These are phyloP conservation scores for Gracilariopsis chorda DNA, from an alignment of 23 red algal genomes.

Conservation along the genomic window DNA sequence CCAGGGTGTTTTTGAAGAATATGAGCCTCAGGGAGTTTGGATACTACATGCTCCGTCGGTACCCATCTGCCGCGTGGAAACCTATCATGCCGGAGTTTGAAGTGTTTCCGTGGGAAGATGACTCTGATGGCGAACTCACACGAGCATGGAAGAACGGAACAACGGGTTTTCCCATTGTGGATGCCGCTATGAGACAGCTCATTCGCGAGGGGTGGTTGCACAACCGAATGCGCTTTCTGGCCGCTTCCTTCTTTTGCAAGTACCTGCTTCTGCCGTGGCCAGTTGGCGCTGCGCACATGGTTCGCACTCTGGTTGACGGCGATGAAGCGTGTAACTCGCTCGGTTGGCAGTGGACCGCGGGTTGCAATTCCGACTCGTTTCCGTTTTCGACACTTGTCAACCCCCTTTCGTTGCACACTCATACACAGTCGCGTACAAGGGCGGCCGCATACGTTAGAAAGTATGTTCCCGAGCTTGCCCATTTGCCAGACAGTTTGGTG, in stretches of 20 bases:
- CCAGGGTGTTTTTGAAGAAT: conserved; percentile 88
- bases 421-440: conserved; percentile 40
- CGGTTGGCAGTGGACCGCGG: conserved; percentile 93
- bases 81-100: conserved; percentile 86
- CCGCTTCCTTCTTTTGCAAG: conserved; percentile 89
- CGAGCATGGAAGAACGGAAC: conserved; percentile 63
- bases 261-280: conserved; percentile 95
- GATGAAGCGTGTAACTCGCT: conserved; percentile 87
- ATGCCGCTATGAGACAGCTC: conserved; percentile 97
- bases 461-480: conserved; percentile 82
- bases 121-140: conserved; percentile 23
- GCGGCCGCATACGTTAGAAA: conserved; percentile 71
- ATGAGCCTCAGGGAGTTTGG: conserved; percentile 92
- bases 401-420: conserved; percentile 46
- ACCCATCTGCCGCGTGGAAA: conserved; percentile 66
- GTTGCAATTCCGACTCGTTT: conserved; percentile 83
- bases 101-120: conserved; percentile 75
- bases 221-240: conserved; percentile 84
- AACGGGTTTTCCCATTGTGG: conserved; percentile 97
- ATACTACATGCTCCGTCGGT: conserved; percentile 82
- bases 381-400: conserved; percentile 91
- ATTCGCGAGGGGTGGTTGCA: conserved; percentile 88
- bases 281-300: conserved; percentile 68
- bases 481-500: conserved; percentile 64
- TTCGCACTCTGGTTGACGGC: conserved; percentile 80